Base-by-base conservation (phyloP, 768 basidiomycete genomes). In the Infundibulicybe gibba region DNA sequence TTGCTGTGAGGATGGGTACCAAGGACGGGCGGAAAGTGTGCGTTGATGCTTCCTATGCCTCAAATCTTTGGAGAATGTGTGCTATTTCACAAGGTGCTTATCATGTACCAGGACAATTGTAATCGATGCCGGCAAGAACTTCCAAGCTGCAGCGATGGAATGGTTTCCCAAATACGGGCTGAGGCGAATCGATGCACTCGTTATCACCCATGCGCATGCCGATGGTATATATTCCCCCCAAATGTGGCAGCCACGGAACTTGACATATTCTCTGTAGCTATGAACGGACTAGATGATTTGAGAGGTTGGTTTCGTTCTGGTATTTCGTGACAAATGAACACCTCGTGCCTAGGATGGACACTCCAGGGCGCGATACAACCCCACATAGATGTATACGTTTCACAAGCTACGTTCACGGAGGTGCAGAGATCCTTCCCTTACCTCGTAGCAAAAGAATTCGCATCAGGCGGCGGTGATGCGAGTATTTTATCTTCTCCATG, bases 271-370 rank as follows among this genome's bases (percentile, higher is more conserved):
- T 40, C 13, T 43, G 34, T 49, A 74, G 92, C 93, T 5, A 90
- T 92, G 71, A 91, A 92, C 57, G 93, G 93, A 3, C 64, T 95
- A 47, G 93, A 95, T 65, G 93, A 95, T 63, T 69, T 94, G 32
- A 75, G 92, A 71, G 86, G 89, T 85, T 51, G 47, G 71, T 62
- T 44, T 39, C 8, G 41, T 12, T 15, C 19, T 32, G 6, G 19
- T 30, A n/a, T 48, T 46, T 34, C 15, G n/a, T 50, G 10, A 10
- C 30, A 32, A n/a, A 25, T 12, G 44, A 32, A 34, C 35, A 40
- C 46, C 45, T 48, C 43, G 39, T 16, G 15, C 13, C 50, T 52
- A 89, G 89, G 76, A 43, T 92, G 90, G 90, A 92, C 90, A 2
- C 61, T 90, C 53, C 62, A 71, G 31, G 56, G 54, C 30, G 74